Evolutionary conservation across 345 rosid genomes (phyloP).

Genomic region (Gossypium arboreum): DNA sequence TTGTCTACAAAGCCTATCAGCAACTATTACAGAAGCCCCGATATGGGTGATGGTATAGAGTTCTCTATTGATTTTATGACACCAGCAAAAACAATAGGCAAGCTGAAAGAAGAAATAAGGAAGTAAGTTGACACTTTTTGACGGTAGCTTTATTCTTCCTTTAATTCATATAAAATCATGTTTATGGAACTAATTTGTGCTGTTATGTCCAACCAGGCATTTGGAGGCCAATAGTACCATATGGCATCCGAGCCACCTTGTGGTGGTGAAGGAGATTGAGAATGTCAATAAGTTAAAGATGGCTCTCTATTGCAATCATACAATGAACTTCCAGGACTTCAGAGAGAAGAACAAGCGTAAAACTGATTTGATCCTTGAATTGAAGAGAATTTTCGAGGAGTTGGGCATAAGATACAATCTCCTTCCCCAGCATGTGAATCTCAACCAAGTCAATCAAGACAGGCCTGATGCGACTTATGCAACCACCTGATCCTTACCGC

Average conservation of each 20-base stretch:
- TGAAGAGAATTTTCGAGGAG: conserved; percentile 50
- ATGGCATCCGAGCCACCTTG: conserved; percentile 39
- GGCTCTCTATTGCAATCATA: conserved; percentile 39
- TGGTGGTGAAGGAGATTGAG: conserved; percentile 54
- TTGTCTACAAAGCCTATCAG: conserved; percentile 72
- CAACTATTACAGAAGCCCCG: conserved; percentile 79
- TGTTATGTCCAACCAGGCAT: conserved; percentile 32
- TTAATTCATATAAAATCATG: conserved; percentile 4
- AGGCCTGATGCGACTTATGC: conserved; percentile 16
- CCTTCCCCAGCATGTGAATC: conserved; percentile 46
- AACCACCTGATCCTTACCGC: conserved; percentile 11
- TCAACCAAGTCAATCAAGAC: conserved; percentile 17
- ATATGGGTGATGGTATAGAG: conserved; percentile 72
- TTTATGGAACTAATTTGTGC: not conserved
- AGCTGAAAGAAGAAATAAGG: conserved; percentile 51
- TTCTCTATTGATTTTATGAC: conserved; percentile 76
- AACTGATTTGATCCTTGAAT: conserved; percentile 39
- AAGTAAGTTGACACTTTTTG: conserved; percentile 39
- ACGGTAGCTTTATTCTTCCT: not conserved
- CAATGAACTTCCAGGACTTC: conserved; percentile 50
- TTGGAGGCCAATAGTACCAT: conserved; percentile 32
- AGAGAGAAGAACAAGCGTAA: conserved; percentile 51
- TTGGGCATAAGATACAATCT: conserved; percentile 43
- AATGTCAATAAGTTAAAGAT: conserved; percentile 45
- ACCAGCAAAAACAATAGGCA: conserved; percentile 51